Base-by-base conservation (phyloP, 495 filamentous ascomycete genomes). In the Penicillium goetzii region DNA sequence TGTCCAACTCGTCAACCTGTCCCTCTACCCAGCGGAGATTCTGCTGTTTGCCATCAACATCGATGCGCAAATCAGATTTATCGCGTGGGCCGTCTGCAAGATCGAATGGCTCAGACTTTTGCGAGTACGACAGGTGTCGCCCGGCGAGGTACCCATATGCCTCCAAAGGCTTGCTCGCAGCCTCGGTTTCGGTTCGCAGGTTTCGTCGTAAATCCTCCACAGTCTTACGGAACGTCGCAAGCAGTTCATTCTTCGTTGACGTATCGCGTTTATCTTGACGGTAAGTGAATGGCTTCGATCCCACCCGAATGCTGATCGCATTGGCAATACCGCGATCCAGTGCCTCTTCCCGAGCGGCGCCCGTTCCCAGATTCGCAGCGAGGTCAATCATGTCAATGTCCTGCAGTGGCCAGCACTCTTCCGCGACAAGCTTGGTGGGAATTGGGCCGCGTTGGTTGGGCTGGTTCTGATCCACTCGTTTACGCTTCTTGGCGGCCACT, bases 341-440 rank as follows among this genome's bases (percentile, higher is more conserved):
- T 64, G 74, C 81, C 72, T 67, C 87, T 68, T 83, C 83, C 71
- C 70, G 85, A 66, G 72, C 79, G 68, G 51, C 84, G 28, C 84
- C 84, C 0, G 85, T 83, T 17, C 86, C 84, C 38, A 88, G 80
- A n/a, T 81, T 82, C 23, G 83, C 81, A 12, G 81, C 84, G 67
- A 99, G 85, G 74, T 99, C 95, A 12, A 94, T 88, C 71, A 98
- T 89, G 74, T 97, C 92, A 38, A 98, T 91, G 61, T 98, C 96
- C 56, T 96, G 84, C 41, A 99, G 79, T 28, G 92, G 90, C 93
- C 93, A 99, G 74, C 95, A 99, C 47, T 92, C 85, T 72, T 97
- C 94, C 0, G 96, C 94, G 2, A 97, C 89, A 30, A 96, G 84
- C 69, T 95, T 95, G 7, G 87, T 89, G 36, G 87, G 81, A 19